Evolutionary conservation across 345 rosid genomes (phyloP).

Genomic region (Citrus sinensis): DVS_A1.0 CM039167.1:6493501-6494000

Average conservation of each 20-base stretch:
- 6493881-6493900: not conserved
- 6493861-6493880: not conserved
- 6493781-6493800: not conserved
- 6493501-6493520: not conserved
- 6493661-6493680: not conserved
- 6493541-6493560: not conserved
- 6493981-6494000: not conserved
- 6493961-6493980: too few species aligned
- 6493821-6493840: not conserved
- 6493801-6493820: not conserved
- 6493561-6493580: not conserved
- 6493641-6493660: not conserved
- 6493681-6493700: not conserved
- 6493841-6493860: not conserved
- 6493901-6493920: not conserved
- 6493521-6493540: not conserved
- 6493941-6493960: not conserved
- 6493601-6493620: not conserved
- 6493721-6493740: too few species aligned
- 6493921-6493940: not conserved
- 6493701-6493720: not conserved
- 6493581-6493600: not conserved
- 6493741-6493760: not conserved
- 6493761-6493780: not conserved
- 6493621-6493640: not conserved